A percentile compares a stretch with the other conserved stretches of the same genome.
These are phyloP conservation scores for Kernera saxatilis DNA, from an alignment of 345 rosid genomes.

Conservation along the genomic window DNA sequence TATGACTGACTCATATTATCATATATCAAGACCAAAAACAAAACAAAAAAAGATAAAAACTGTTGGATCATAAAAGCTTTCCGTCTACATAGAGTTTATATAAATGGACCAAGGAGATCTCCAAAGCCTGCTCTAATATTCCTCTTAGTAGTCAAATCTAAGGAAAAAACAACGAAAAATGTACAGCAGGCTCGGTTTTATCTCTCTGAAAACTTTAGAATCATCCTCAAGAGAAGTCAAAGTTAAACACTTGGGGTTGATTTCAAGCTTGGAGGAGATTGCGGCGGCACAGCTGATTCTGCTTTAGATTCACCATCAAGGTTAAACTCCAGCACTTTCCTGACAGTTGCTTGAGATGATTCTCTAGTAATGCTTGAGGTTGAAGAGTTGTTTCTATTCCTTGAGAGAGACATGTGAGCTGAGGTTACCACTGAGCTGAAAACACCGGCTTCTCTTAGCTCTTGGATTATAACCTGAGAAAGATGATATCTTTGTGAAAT, in stretches of 20 bases:
- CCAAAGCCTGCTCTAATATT: conserved; percentile 3
- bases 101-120: conserved; percentile 9
- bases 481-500: background rate
- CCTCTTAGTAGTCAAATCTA: background rate
- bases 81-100: background rate
- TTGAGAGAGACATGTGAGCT: conserved; percentile 31
- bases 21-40: background rate
- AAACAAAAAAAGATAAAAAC: background rate
- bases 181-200: background rate
- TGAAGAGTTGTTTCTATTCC: conserved; percentile 28
- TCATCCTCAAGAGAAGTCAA: background rate
- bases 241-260: background rate
- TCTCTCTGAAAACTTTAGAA: background rate
- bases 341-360: conserved; percentile 40
- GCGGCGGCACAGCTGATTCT: conserved; percentile 50
- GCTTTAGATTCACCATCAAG: conserved; percentile 7
- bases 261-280: conserved; percentile 50
- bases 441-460: conserved; percentile 67
- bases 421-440: conserved; percentile 49
- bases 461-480: conserved; percentile 63
- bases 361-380: conserved; percentile 33
- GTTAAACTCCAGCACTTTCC: conserved; percentile 43
- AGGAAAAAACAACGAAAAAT: background rate
- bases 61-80: no score
- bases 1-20: background rate